Conservation (phyloP, 306 rosid genomes). For the Lupinus albus region DNA sequence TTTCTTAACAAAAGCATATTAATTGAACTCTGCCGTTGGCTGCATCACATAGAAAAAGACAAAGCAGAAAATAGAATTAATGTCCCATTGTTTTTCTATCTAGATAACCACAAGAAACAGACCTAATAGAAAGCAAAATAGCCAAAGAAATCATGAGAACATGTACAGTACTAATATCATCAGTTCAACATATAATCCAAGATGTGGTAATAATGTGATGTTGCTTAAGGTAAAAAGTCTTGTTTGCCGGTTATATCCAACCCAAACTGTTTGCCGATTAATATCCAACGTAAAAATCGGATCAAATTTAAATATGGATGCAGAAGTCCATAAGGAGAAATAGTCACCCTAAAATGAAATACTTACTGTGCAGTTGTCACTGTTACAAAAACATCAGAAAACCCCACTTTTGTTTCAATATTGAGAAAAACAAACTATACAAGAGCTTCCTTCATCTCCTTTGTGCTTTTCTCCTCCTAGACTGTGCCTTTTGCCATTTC, state of each 20-base stretch:
- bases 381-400: no score
- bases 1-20: neutral
- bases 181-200: neutral
- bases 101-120: neutral
- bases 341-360: no score
- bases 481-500: conserved; percentile 81
- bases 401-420: neutral
- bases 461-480: conserved; percentile 78
- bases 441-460: conserved; percentile 35
- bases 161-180: neutral
- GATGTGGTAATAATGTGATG: neutral
- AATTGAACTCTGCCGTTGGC: no score
- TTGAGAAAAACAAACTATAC: neutral
- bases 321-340: no score
- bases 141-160: neutral
- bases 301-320: no score
- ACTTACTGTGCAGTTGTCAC: no score
- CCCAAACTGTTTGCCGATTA: no score
- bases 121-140: conserved; percentile 10
- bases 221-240: no score
- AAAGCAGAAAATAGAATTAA: no score
- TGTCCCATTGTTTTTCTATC: neutral
- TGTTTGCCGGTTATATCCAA: no score
- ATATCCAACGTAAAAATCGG: no score
- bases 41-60: no score